Percentiles rank a stretch among this genome's conserved stretches.
Conservation (phyloP, 192 early-diverging fungal species). For the Gaertneriomyces semiglobifer region DNA sequence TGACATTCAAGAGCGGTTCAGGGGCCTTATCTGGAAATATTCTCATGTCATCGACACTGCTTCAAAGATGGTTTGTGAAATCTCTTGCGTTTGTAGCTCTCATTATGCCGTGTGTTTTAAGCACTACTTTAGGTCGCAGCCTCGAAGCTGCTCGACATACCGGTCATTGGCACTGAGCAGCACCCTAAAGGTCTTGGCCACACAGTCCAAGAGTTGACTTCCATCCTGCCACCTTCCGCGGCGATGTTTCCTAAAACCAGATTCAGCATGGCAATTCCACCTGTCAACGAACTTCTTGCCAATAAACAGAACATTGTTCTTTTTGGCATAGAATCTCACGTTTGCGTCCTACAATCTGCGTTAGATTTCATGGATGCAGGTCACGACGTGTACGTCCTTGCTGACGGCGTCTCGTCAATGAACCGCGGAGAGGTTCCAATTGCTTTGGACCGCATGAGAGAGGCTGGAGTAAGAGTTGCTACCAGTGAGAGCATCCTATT, state of each 20-base stretch:
- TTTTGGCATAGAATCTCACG: conserved; percentile 93
- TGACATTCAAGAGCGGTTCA: conserved; percentile 80
- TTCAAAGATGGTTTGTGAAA: conserved; percentile 71
- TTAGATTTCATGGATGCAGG: conserved; percentile 78
- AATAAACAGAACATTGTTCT: conserved; percentile 56
- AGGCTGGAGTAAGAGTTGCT: conserved; percentile 38
- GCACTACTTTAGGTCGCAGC: conserved; percentile 55
- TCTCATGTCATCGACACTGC: conserved; percentile 76
- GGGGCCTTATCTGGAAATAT: conserved; percentile 74
- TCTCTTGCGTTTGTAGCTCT: conserved; percentile 1
- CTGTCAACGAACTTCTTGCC: conserved; percentile 49
- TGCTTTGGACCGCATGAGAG: conserved; percentile 55
- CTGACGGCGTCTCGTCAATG: conserved; percentile 88
- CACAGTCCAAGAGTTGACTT: conserved; percentile 74
- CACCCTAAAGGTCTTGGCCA: conserved; percentile 68
- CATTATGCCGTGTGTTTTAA: conserved; percentile 8
- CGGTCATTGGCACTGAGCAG: conserved; percentile 91
- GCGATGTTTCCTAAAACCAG: conserved; percentile 70
- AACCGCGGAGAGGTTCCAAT: conserved; percentile 78
- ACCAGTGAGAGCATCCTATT: conserved; percentile 49
- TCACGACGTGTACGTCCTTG: conserved; percentile 82
- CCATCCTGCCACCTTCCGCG: conserved; percentile 50
- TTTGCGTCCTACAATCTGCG: conserved; percentile 92
- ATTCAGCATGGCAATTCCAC: conserved; percentile 82
- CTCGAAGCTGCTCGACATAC: conserved; percentile 70